Evolutionary conservation across 208 protist genomes (phyloP).

Genomic region (Angomonas deanei): DNA sequence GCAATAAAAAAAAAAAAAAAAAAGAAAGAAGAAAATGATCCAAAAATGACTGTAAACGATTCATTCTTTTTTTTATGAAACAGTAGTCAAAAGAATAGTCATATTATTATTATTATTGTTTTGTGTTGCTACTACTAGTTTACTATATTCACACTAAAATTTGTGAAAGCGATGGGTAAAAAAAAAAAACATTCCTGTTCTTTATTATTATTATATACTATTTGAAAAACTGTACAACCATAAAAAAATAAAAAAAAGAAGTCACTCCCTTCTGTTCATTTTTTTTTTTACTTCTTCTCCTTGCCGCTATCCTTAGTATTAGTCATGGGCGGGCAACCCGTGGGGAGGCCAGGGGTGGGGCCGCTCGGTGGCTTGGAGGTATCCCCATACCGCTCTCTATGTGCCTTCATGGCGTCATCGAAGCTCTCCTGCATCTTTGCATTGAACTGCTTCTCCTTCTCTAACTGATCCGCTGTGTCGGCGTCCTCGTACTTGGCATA

Average conservation of each 20-base stretch:
- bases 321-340: conserved; percentile 41
- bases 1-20: background rate
- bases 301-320: background rate
- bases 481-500: conserved; percentile 64
- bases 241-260: conserved; percentile 3
- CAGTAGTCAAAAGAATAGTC: background rate
- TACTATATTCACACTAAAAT: no score
- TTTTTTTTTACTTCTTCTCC: conserved; percentile 11
- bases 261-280: conserved; percentile 6
- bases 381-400: conserved; percentile 52
- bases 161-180: no score
- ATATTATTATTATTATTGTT: no score
- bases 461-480: conserved; percentile 35
- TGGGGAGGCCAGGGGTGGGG: conserved; percentile 35
- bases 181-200: conserved; percentile 5
- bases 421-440: conserved; percentile 47
- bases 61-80: no score
- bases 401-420: conserved; percentile 55
- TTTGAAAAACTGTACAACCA: background rate
- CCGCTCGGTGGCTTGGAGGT: conserved; percentile 39
- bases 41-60: no score
- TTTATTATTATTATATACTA: no score
- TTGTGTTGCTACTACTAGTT: no score
- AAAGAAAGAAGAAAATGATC: background rate
- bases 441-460: conserved; percentile 27